Conservation (phyloP, 176 grass and related monocot genomes). For the Eleusine indica region DNA sequence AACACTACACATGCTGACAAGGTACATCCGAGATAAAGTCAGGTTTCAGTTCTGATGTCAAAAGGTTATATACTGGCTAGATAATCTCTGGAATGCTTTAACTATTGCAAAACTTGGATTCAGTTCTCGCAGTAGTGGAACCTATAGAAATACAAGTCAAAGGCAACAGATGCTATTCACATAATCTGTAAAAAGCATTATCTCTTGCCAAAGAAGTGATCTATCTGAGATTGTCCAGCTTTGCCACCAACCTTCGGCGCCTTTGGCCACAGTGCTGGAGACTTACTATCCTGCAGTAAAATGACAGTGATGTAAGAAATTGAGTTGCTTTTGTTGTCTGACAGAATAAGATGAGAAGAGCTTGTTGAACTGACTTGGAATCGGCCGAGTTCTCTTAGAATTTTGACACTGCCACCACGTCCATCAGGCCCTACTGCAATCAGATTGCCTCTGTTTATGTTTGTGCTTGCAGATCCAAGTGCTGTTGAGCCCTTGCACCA, state of each 20-base stretch:
- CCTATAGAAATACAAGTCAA: background rate
- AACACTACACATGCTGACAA: constrained; percentile 5
- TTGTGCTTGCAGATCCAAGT: constrained; percentile 21
- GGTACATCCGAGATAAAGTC: background rate
- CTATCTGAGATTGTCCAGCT: constrained; percentile 71
- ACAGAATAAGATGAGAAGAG: constrained; percentile 8
- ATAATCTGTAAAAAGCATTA: constrained; percentile 30
- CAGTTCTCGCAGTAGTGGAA: background rate
- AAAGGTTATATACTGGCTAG: background rate
- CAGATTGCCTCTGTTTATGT: constrained; percentile 59
- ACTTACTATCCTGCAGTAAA: constrained; percentile 48
- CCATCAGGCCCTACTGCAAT: constrained; percentile 80
- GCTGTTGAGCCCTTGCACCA: constrained; percentile 58
- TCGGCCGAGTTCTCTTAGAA: constrained; percentile 59
- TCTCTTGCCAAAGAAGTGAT: constrained; percentile 80
- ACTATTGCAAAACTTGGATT: constrained; percentile 28
- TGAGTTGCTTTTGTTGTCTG: background rate
- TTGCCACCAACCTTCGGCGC: constrained; percentile 59
- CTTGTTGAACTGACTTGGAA: constrained; percentile 49
- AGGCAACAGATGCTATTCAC: background rate
- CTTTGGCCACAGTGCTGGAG: constrained; percentile 47
- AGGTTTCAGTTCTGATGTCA: background rate
- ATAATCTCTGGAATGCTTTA: background rate
- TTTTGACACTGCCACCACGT: constrained; percentile 84
- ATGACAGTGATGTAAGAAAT: constrained; percentile 1